Evolutionary conservation across 2,329 filamentous ascomycete species (phyloP), one percentile per base, ranked within the genome.

Genomic region (Magnaporthiopsis poae): DNA sequence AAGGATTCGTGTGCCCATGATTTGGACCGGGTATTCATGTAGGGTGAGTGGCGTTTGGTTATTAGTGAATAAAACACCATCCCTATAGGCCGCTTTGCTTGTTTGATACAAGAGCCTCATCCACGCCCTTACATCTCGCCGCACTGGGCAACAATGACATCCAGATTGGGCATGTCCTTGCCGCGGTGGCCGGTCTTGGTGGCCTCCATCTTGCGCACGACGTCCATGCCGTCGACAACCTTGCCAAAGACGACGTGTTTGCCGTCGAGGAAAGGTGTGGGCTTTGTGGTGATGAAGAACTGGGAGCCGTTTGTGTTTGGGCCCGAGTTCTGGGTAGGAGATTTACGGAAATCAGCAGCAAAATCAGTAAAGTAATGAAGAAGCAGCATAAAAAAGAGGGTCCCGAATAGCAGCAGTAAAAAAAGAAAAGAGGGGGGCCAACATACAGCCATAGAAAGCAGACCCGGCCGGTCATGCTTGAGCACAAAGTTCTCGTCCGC

Each of bases 161-260:
- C 93, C 75, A 94, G 80, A 71, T 90, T 90, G 3, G 94, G 95
- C 74, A 90, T 86, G 74, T 97, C 94, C 75, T 90, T 86, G 64
- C 85, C 86, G 46, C 83, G 80, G 70, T 86, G 85, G 3, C 88
- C 91, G 12, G 91, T 95, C 77, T 94, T 89, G 39, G 91, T 95
- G 69, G 90, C 89, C 81, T 98, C 94, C 78, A 99, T 90, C 86
- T 96, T 98, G 71, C 83, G 85, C 61, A 98, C 90, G 7, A 97
- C 87, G 68, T 97, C 92, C 85, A 97, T 89, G 56, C 94, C 93
- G 60, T 93, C 90, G 61, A 92, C 82, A 1, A 98, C 94, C 75
- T 90, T 89, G 64, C 95, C 95, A 73, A 98, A 98, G 25, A 98
- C 93, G 67, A 96, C 92, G 76, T 99, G 95, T 79, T 98, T 98